These are phyloP conservation scores for Poteriospumella lacustris DNA, from an alignment of 108 stramenopile species.

Conservation along the genomic window DNA sequence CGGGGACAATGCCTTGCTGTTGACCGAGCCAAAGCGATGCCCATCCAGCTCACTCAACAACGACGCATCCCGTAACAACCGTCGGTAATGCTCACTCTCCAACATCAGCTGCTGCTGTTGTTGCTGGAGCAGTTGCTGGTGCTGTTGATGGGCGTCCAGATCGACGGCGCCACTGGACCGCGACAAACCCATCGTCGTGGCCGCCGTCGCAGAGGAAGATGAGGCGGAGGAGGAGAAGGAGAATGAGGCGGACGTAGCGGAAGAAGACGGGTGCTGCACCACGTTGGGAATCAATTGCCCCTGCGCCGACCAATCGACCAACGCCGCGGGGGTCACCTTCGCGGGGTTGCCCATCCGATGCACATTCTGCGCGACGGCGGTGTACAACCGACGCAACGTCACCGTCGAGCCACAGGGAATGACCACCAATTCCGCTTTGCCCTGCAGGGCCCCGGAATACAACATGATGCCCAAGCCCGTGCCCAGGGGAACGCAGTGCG, in stretches of 20 bases:
- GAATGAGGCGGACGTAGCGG: neutral
- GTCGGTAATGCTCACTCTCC: neutral
- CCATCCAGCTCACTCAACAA: constrained; percentile 15
- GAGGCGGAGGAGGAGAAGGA: neutral
- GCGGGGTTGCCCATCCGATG: no score
- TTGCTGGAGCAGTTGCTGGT: no score
- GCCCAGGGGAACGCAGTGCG: neutral
- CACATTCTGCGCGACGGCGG: neutral
- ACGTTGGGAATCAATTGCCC: no score
- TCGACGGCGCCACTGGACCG: no score
- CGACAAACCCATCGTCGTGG: no score
- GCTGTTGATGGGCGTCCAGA: no score
- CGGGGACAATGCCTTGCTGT: neutral
- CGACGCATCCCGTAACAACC: neutral
- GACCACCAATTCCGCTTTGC: neutral
- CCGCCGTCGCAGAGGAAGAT: no score
- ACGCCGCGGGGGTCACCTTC: neutral
- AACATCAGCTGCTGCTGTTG: neutral
- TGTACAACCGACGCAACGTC: neutral
- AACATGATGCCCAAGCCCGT: neutral
- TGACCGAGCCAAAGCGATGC: neutral
- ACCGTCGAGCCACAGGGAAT: neutral
- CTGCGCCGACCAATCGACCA: no score
- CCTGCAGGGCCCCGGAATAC: no score
- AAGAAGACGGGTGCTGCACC: no score